Percentiles rank a stretch among this genome's conserved stretches.
Evolutionary conservation across 352 stramenopile species (phyloP).

Genomic region (Elongisporangium anandrum): DNA sequence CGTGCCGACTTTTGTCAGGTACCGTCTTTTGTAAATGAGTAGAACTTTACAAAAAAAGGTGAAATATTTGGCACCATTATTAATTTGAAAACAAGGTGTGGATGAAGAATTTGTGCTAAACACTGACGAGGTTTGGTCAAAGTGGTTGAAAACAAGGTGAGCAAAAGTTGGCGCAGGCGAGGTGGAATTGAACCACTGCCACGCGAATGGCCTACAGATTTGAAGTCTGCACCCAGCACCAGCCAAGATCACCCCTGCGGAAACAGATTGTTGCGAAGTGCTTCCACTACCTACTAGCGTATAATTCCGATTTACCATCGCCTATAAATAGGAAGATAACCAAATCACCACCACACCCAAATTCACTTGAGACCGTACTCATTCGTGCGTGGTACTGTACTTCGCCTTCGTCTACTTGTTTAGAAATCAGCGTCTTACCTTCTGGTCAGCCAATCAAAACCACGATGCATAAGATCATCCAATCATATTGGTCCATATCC

Average conservation of each 20-base stretch:
- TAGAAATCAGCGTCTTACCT: background rate
- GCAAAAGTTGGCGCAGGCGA: conserved; percentile 70
- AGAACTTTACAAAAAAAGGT: background rate
- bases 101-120: background rate
- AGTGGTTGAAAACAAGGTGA: conserved; percentile 14
- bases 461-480: background rate
- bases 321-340: no score
- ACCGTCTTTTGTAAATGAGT: background rate
- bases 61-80: no score
- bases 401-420: background rate
- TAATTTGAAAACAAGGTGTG: background rate
- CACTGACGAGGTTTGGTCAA: background rate
- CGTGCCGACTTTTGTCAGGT: background rate
- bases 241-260: conserved; percentile 86
- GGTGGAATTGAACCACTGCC: conserved; percentile 91
- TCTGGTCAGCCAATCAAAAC: background rate
- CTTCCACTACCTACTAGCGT: background rate
- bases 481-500: background rate
- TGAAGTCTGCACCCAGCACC: conserved; percentile 91
- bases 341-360: background rate
- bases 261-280: background rate
- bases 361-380: background rate
- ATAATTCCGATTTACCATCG: background rate
- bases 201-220: conserved; percentile 89
- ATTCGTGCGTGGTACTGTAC: background rate